These are phyloP conservation scores for Lentinus tigrinus DNA, from an alignment of 768 basidiomycete species.

Conservation along the genomic window DNA sequence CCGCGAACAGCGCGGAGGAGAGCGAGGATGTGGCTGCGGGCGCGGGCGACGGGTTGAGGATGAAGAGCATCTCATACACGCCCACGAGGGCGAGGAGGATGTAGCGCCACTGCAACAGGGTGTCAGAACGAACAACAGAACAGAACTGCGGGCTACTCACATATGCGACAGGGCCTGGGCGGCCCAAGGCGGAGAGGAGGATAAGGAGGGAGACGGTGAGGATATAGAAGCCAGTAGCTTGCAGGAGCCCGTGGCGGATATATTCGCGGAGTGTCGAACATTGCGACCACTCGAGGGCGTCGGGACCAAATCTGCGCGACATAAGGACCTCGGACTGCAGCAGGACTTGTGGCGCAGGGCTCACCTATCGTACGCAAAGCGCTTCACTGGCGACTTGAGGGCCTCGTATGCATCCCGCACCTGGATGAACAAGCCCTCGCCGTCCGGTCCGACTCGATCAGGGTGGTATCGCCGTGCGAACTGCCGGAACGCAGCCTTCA, in stretches of 20 bases:
- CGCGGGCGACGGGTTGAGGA: slow-evolving; percentile 58
- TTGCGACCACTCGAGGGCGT: slow-evolving; percentile 63
- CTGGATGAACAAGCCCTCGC: slow-evolving; percentile 65
- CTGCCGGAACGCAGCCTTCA: slow-evolving; percentile 72
- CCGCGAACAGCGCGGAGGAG: slow-evolving; percentile 29
- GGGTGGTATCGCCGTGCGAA: slow-evolving; percentile 79
- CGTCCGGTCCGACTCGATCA: slow-evolving; percentile 62
- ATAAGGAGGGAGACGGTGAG: slow-evolving; percentile 56
- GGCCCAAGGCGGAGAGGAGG: slow-evolving; percentile 62
- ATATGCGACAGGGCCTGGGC: slow-evolving; percentile 58
- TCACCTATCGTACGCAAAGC: slow-evolving; percentile 87
- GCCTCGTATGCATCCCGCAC: slow-evolving; percentile 77
- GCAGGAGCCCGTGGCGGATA: slow-evolving; percentile 61
- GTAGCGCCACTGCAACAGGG: slow-evolving; percentile 70
- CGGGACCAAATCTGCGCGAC: slow-evolving; percentile 70
- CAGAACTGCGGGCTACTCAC: slow-evolving; percentile 39
- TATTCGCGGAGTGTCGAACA: slow-evolving; percentile 73
- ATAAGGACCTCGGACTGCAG: background rate
- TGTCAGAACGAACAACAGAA: background rate
- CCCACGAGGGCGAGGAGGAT: slow-evolving; percentile 63
- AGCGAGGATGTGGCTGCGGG: slow-evolving; percentile 23
- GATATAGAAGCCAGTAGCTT: slow-evolving; percentile 65
- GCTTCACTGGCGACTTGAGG: slow-evolving; percentile 68
- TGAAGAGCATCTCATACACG: slow-evolving; percentile 61
- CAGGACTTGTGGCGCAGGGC: slow-evolving; percentile 17